Evolutionary conservation across 179 eudicot genomes (phyloP).

Genomic region (Silene noctiflora): DNA sequence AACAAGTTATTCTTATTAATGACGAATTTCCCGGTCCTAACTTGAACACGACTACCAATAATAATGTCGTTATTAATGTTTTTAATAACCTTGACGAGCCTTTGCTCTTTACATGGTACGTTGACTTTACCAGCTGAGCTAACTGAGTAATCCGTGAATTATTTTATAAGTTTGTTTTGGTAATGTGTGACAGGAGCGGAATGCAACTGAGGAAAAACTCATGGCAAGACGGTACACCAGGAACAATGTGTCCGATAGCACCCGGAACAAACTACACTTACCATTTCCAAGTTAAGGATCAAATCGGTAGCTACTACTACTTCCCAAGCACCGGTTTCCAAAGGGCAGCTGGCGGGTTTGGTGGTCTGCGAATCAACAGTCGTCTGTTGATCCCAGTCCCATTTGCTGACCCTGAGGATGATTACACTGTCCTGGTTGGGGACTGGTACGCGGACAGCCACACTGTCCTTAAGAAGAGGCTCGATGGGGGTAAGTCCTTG

Average conservation of each 20-base stretch:
- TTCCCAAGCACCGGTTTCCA: constrained; percentile 43
- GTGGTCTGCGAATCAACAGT: constrained; percentile 35
- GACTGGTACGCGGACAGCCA: constrained; percentile 44
- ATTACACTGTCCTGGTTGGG: constrained; percentile 35
- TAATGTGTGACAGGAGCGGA: constrained; percentile 31
- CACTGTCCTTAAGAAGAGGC: constrained; percentile 24
- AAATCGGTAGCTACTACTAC: constrained; percentile 52
- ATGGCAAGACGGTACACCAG: constrained; percentile 57
- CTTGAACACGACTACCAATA: constrained; percentile 43
- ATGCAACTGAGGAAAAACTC: constrained; percentile 54
- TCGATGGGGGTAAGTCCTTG: constrained; percentile 29
- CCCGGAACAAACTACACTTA: constrained; percentile 60
- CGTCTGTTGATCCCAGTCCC: constrained; percentile 39
- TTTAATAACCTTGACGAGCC: constrained; percentile 65
- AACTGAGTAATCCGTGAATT: too few relatives aligned
- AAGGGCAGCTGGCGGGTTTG: constrained; percentile 53
- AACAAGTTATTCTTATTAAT: constrained; percentile 51
- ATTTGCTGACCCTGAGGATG: constrained; percentile 32
- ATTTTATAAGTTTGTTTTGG: too few relatives aligned
- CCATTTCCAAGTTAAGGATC: constrained; percentile 58
- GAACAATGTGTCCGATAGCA: constrained; percentile 55
- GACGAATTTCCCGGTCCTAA: constrained; percentile 46
- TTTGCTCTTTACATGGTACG: constrained; percentile 48
- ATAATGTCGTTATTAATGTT: constrained; percentile 46
- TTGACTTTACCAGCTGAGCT: too few relatives aligned